These are phyloP conservation scores for Sphagnum tenellum DNA, from an alignment of 225 moss, liverwort and hornwort species.

Conservation along the genomic window DNA sequence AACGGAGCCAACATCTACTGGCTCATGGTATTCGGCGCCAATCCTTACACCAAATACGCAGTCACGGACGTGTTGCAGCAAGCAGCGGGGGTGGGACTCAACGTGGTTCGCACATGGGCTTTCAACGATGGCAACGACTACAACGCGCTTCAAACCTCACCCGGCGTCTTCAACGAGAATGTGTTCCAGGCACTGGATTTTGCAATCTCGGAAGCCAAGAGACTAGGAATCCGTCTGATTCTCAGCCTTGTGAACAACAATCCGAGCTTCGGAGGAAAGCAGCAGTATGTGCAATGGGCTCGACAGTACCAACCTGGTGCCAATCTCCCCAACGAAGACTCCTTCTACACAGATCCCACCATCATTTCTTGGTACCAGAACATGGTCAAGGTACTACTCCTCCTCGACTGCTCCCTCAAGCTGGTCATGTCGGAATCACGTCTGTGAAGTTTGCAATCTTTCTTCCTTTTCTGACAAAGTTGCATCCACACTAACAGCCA, in stretches of 20 bases:
- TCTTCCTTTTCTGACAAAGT: background rate
- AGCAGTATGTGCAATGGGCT: conserved; percentile 50
- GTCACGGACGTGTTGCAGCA: conserved; percentile 33
- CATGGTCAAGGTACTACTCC: conserved; percentile 29
- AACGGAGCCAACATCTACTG: conserved; percentile 59
- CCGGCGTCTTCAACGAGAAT: conserved; percentile 49
- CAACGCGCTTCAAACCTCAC: conserved; percentile 39
- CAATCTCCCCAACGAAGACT: conserved; percentile 23
- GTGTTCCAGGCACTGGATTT: conserved; percentile 55
- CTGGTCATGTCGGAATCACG: background rate
- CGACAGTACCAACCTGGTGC: conserved; percentile 17
- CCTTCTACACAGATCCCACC: conserved; percentile 30
- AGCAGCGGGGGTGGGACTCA: conserved; percentile 32
- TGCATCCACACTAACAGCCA: background rate
- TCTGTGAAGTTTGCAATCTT: no score
- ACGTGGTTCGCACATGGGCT: conserved; percentile 60
- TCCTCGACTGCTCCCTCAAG: background rate
- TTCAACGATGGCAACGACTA: conserved; percentile 40
- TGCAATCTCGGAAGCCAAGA: conserved; percentile 38
- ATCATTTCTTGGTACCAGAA: conserved; percentile 45
- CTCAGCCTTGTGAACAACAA: conserved; percentile 52
- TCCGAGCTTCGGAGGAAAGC: conserved; percentile 43
- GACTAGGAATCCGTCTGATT: conserved; percentile 42
- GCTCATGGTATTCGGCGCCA: conserved; percentile 37
- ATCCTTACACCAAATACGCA: conserved; percentile 6